These are phyloP conservation scores for Sporothrix brunneoviolacea DNA, from an alignment of 2,329 filamentous ascomycete genomes.

Conservation along the genomic window DNA sequence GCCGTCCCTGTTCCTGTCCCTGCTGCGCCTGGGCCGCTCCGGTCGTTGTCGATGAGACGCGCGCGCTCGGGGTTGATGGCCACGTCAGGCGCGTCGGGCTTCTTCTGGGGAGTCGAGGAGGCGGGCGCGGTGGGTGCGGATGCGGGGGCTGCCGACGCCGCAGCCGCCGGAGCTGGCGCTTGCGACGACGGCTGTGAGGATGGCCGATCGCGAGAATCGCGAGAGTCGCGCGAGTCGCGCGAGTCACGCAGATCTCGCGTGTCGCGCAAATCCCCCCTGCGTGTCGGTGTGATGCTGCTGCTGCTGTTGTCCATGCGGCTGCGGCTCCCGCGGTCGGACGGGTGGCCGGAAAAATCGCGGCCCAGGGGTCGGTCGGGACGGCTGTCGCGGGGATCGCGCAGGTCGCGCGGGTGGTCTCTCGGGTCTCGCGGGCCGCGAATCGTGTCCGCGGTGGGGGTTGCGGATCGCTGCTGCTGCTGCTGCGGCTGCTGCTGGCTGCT, in stretches of 20 bases:
- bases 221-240: constrained; percentile 32
- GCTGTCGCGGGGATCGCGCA: neutral
- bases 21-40: no score
- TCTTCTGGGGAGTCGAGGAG: neutral
- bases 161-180: no score
- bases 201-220: constrained; percentile 28
- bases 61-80: constrained; percentile 51
- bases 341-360: neutral
- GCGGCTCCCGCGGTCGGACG: neutral
- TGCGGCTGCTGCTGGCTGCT: neutral
- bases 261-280: neutral
- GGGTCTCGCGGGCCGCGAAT: neutral
- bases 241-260: constrained; percentile 24
- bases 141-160: no score
- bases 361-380: no score
- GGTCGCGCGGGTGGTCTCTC: neutral
- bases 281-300: constrained; percentile 8
- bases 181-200: constrained; percentile 31
- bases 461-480: neutral
- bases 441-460: no score
- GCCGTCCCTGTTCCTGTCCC: no score
- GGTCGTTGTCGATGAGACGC: constrained; percentile 43
- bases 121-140: neutral
- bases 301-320: neutral
- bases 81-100: constrained; percentile 32